These are phyloP conservation scores for Favolaschia claudopus DNA, from an alignment of 768 basidiomycete genomes.

Conservation along the genomic window DNA sequence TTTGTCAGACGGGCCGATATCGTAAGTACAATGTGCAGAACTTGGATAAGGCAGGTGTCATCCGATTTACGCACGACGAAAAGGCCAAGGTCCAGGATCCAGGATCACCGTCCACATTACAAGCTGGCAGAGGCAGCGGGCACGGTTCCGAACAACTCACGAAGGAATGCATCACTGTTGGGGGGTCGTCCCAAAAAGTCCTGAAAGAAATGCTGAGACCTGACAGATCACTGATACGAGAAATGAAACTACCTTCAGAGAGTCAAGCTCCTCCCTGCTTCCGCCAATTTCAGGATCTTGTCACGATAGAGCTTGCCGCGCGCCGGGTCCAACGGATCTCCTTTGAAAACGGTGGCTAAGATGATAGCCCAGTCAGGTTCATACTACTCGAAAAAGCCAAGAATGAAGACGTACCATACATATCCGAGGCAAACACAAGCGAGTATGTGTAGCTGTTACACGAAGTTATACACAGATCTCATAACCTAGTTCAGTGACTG, in stretches of 20 bases:
- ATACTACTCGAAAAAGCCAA: not conserved
- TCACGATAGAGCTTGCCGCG: slow-evolving; percentile 76
- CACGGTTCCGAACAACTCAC: slow-evolving; percentile 64
- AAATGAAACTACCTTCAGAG: slow-evolving; percentile 63
- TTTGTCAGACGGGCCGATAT: too few species aligned
- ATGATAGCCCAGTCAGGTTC: not conserved
- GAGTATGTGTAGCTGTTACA: slow-evolving; percentile 69
- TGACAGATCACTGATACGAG: too few species aligned
- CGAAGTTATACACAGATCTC: not conserved
- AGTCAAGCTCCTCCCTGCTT: slow-evolving; percentile 80
- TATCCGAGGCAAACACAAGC: slow-evolving; percentile 66
- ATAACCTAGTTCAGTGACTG: not conserved
- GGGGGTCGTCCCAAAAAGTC: slow-evolving; percentile 82
- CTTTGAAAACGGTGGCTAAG: slow-evolving; percentile 77
- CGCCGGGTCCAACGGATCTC: slow-evolving; percentile 73
- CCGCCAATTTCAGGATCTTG: slow-evolving; percentile 78
- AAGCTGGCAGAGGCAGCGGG: slow-evolving; percentile 45
- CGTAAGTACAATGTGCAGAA: too few species aligned
- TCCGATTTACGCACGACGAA: too few species aligned
- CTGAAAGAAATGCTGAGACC: slow-evolving; percentile 47
- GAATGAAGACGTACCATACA: slow-evolving; percentile 50
- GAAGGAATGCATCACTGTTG: slow-evolving; percentile 76
- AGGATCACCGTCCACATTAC: slow-evolving; percentile 8
- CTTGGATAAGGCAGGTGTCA: too few species aligned
- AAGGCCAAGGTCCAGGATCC: too few species aligned